Conservation (phyloP, 345 rosid species). For the Eucalyptus sp. region DNA sequence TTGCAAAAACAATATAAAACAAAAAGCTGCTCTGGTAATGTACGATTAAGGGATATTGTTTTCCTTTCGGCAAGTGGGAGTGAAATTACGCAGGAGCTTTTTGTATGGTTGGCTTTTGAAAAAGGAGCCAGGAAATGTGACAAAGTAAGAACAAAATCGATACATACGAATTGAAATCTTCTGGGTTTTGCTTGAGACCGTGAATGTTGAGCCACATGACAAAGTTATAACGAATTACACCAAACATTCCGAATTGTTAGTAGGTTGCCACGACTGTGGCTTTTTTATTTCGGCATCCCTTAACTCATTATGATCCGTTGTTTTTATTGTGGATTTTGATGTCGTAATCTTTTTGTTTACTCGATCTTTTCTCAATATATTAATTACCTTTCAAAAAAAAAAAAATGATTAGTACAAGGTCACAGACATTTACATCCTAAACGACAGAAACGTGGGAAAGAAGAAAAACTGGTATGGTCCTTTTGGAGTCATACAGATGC, state of each 20-base stretch:
- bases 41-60: not conserved
- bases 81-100: not conserved
- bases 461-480: not conserved
- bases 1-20: too few species aligned
- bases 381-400: too few species aligned
- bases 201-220: not conserved
- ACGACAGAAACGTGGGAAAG: too few species aligned
- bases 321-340: too few species aligned
- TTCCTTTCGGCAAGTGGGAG: not conserved
- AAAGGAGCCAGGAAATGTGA: not conserved
- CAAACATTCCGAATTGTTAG: too few species aligned
- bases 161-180: not conserved
- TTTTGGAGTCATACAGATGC: not conserved
- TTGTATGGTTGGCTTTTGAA: not conserved
- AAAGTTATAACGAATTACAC: accelerated
- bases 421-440: too few species aligned
- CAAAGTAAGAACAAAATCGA: not conserved
- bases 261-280: too few species aligned
- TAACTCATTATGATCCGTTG: too few species aligned
- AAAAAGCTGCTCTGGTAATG: not conserved
- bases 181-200: not conserved
- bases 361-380: too few species aligned
- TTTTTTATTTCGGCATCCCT: too few species aligned
- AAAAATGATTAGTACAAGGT: not conserved
- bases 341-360: too few species aligned